These are phyloP conservation scores for Phytopythium montanum DNA, from an alignment of 352 stramenopile species.

Conservation along the genomic window DNA sequence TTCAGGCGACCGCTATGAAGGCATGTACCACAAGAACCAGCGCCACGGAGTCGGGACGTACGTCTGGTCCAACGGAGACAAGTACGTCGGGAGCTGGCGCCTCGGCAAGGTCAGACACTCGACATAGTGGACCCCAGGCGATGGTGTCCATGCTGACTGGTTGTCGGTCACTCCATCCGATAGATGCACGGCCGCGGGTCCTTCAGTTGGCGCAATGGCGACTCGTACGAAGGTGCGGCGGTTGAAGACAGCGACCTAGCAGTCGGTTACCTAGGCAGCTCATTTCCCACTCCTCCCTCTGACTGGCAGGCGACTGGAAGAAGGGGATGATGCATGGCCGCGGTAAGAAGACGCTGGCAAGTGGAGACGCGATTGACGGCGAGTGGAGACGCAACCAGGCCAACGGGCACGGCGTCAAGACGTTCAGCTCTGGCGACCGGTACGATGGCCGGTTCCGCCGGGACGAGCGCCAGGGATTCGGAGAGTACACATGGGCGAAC, in stretches of 20 bases:
- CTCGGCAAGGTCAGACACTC: constrained; percentile 53
- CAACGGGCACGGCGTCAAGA: constrained; percentile 59
- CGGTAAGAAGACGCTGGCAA: constrained; percentile 63
- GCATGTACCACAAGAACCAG: constrained; percentile 84
- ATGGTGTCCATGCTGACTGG: neutral
- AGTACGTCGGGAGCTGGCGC: constrained; percentile 85
- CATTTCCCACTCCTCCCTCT: neutral
- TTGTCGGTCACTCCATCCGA: neutral
- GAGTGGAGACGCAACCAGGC: constrained; percentile 59
- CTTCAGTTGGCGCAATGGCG: constrained; percentile 72
- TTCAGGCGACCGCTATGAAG: constrained; percentile 85
- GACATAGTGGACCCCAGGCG: no score
- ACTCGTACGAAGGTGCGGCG: constrained; percentile 67
- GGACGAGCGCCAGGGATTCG: constrained; percentile 61
- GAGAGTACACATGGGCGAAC: constrained; percentile 68
- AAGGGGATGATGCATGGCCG: constrained; percentile 72
- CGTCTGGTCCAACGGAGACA: constrained; percentile 87
- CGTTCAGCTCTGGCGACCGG: constrained; percentile 58
- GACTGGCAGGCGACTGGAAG: constrained; percentile 65
- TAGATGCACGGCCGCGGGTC: constrained; percentile 76
- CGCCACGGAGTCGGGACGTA: constrained; percentile 83
- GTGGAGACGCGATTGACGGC: constrained; percentile 59
- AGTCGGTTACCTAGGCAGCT: neutral
- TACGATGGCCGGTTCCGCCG: constrained; percentile 65
- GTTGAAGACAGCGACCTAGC: neutral